phyloP scores from a whole-genome alignment of 2,329 filamentous ascomycete species.

The Neofusicoccum ribis region DNA sequence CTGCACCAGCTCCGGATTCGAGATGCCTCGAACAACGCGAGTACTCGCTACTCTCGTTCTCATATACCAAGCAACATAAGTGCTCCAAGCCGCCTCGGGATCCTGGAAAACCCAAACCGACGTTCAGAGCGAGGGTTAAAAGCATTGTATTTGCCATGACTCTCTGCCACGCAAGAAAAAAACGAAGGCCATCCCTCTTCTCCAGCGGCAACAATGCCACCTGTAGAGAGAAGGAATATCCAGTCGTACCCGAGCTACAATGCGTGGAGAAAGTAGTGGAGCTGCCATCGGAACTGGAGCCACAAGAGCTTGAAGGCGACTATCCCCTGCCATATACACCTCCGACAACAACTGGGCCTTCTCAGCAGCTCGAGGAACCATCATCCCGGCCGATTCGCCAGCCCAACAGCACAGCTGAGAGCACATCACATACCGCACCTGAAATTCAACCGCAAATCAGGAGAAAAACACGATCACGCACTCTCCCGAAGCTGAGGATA shows the following conservation, averaged over 20 bases:
- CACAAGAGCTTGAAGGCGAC: slow-evolving; percentile 1
- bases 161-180: not conserved
- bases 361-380: too few species aligned
- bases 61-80: slow-evolving; percentile 1
- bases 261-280: not conserved
- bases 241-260: not conserved
- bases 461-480: not conserved
- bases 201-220: not conserved
- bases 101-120: not conserved
- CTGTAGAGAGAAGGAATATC: not conserved
- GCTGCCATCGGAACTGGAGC: not conserved
- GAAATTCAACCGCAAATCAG: not conserved
- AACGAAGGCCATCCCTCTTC: not conserved
- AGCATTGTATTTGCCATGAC: slow-evolving; percentile 2
- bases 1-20: not conserved
- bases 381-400: too few species aligned
- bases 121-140: not conserved
- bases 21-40: not conserved
- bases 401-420: not conserved
- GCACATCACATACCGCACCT: not conserved
- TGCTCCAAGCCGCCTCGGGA: not conserved
- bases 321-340: not conserved
- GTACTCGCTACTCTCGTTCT: slow-evolving; percentile 2
- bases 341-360: too few species aligned
- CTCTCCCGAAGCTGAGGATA: not conserved